Base-by-base conservation (phyloP, 2,329 filamentous ascomycete species). In the Periglandula ipomoeae region DNA sequence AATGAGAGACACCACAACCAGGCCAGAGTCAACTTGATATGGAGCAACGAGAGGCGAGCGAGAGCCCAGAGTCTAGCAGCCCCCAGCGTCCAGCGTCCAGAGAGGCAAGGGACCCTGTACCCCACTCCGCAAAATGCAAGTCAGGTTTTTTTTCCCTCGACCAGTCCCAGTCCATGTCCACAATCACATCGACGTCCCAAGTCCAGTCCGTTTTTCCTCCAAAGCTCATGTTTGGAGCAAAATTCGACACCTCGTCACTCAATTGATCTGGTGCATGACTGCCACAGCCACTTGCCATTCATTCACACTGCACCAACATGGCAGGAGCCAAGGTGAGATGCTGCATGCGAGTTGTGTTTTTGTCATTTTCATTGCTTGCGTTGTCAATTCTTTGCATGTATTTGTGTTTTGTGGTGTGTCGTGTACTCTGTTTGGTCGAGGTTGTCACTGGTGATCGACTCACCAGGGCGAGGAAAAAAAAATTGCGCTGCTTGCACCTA, bases 241-340 rank as follows among this genome's bases (percentile, higher is more conserved):
- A 40, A 27, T n/a, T 23, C 17, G n/a, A 30, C 23, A 13, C 24
- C 43, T 23, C 34, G 44, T 40, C 44, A 40, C 23, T 40, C 45
- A 35, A n/a, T 27, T 20, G 26, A 47, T 51, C 32, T 43, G 32
- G 35, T 30, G 34, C 48, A 24, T 35, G 34, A 27, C 22, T 46
- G 27, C 35, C 38, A 47, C 45, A 34, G 22, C 46, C 26, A 42
- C 15, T 34, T 23, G 38, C 34, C 27, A 40, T 39, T 42, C 35
- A 46, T 24, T 17, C 23, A 42, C 35, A 40, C 38, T 40, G 45
- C 9, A 38, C 37, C 43, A 26, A 30, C 38, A 58, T 58, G 56
- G 54, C 56, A 37, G 52, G 52, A 51, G 49, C 50, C 50, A 58
- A 57, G 54, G 55, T 55, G 44, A 39, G 44, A 26, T 15, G 26